Evolutionary conservation across 768 basidiomycete genomes (phyloP).

Genomic region (Amyloporia xantha): DNA sequence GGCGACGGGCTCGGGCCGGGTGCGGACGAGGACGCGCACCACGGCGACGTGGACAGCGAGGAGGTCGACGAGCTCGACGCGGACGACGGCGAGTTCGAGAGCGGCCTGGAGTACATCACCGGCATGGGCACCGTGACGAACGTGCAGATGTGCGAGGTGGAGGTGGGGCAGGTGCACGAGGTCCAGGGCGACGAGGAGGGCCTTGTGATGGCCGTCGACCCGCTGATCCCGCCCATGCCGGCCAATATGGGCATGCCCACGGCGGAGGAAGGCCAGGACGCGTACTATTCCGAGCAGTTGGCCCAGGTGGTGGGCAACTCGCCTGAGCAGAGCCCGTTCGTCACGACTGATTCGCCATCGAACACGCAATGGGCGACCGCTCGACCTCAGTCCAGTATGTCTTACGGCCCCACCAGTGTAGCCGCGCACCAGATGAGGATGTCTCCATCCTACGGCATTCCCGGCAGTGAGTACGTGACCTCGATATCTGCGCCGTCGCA

Average conservation of each 20-base stretch:
- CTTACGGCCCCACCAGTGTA: background rate
- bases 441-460: slow-evolving; percentile 12
- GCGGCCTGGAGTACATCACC: slow-evolving; percentile 9
- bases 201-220: slow-evolving; percentile 30
- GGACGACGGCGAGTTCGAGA: slow-evolving; percentile 14
- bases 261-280: slow-evolving; percentile 11
- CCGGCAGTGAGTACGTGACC: slow-evolving; percentile 32
- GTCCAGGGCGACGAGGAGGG: slow-evolving; percentile 55
- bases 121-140: slow-evolving; percentile 28
- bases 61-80: slow-evolving; percentile 30
- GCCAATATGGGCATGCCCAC: slow-evolving; percentile 12
- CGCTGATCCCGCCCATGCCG: slow-evolving; percentile 18
- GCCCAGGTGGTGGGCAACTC: slow-evolving; percentile 12
- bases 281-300: slow-evolving; percentile 14
- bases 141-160: slow-evolving; percentile 53
- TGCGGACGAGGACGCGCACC: slow-evolving; percentile 23
- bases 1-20: slow-evolving; percentile 24
- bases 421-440: slow-evolving; percentile 23
- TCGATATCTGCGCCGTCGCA: slow-evolving; percentile 66
- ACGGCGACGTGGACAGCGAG: slow-evolving; percentile 28
- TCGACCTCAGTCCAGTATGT: slow-evolving; percentile 14
- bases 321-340: slow-evolving; percentile 14
- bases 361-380: slow-evolving; percentile 33
- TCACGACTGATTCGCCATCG: slow-evolving; percentile 20
- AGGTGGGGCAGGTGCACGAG: slow-evolving; percentile 52